A percentile compares a stretch with the other conserved stretches of the same genome.
Evolutionary conservation across 331 rosid species (phyloP).

Genomic region (Erythrophleum ivorense): DNA sequence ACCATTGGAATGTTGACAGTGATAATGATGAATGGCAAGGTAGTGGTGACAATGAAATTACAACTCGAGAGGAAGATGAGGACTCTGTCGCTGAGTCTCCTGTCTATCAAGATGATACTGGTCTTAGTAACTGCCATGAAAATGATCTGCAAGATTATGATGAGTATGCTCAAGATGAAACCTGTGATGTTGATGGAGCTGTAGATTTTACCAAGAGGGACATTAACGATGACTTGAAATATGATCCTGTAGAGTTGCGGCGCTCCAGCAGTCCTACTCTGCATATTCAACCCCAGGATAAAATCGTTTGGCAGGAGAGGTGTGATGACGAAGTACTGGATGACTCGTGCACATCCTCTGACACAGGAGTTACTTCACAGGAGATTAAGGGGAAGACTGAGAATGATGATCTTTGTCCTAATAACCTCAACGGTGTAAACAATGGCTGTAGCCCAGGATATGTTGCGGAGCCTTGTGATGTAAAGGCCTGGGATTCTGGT

Average conservation of each 20-base stretch:
- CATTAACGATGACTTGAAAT: slow-evolving; percentile 40
- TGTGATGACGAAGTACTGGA: slow-evolving; percentile 61
- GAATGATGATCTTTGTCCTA: slow-evolving; percentile 58
- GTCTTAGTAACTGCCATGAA: slow-evolving; percentile 38
- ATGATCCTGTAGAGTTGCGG: slow-evolving; percentile 27
- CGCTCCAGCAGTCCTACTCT: slow-evolving; percentile 40
- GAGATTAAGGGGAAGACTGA: slow-evolving; percentile 53
- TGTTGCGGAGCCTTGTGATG: slow-evolving; percentile 75
- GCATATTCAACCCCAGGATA: slow-evolving; percentile 38
- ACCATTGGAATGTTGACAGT: slow-evolving; percentile 63
- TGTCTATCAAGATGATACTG: slow-evolving; percentile 39
- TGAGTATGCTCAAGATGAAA: slow-evolving; percentile 48
- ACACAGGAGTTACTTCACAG: slow-evolving; percentile 45
- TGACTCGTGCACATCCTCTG: slow-evolving; percentile 64
- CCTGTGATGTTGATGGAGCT: slow-evolving; percentile 32
- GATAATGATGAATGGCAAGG: slow-evolving; percentile 90
- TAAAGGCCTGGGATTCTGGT: slow-evolving; percentile 74
- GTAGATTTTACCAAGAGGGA: slow-evolving; percentile 34
- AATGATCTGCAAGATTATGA: slow-evolving; percentile 50
- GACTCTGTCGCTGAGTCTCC: slow-evolving; percentile 78
- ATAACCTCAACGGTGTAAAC: slow-evolving; percentile 51
- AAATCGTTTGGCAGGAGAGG: slow-evolving; percentile 44
- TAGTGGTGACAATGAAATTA: slow-evolving; percentile 57
- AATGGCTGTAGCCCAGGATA: slow-evolving; percentile 56
- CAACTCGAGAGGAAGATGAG: slow-evolving; percentile 65